phyloP scores from a whole-genome alignment of 768 basidiomycete species.

The Phaeotremella fagi region DNA sequence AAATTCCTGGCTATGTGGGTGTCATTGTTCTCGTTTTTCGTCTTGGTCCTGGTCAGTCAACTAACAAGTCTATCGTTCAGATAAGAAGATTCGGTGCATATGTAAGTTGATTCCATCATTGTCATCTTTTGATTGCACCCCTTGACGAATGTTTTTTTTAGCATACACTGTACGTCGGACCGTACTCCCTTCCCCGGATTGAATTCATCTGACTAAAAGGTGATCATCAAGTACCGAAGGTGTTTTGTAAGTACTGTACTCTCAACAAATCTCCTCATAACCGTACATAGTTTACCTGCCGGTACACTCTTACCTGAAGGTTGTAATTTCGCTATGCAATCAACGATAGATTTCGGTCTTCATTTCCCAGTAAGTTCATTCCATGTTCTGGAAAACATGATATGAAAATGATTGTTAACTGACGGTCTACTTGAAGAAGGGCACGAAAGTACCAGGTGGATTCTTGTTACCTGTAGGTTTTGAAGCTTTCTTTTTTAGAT shows the following conservation, averaged over 20 bases:
- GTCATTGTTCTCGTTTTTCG: neutral
- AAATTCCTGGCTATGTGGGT: conserved; percentile 36
- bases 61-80: neutral
- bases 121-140: neutral
- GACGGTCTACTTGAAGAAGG: conserved; percentile 17
- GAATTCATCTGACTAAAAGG: neutral
- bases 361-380: conserved; percentile 37
- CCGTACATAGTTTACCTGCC: conserved; percentile 27
- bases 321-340: conserved; percentile 41
- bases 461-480: conserved; percentile 35
- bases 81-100: conserved; percentile 42
- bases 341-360: conserved; percentile 40
- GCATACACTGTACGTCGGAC: conserved; percentile 38
- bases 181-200: no score
- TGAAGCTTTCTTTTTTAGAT: neutral
- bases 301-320: conserved; percentile 40
- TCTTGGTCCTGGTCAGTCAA: neutral
- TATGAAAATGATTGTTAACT: neutral
- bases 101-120: conserved; percentile 19
- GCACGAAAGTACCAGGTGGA: conserved; percentile 42
- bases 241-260: conserved; percentile 29
- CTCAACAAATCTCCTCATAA: neutral
- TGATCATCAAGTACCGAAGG: conserved; percentile 28
- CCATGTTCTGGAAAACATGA: neutral
- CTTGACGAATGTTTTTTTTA: neutral